phyloP scores from a whole-genome alignment of 345 rosid genomes.

The Salix brachista region DNA sequence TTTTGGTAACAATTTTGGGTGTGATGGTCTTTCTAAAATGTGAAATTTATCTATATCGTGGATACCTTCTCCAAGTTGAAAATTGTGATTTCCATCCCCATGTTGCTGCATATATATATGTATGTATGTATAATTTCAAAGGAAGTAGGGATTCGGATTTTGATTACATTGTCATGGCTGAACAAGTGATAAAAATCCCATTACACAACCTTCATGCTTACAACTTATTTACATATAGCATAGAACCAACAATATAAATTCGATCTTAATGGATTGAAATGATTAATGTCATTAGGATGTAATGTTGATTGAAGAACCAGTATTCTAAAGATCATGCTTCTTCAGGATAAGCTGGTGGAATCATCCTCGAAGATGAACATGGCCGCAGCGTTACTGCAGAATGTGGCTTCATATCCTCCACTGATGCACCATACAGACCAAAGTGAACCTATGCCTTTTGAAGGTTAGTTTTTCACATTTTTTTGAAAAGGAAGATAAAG shows the following conservation, averaged over 20 bases:
- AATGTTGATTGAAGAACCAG: constrained; percentile 40
- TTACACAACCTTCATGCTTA: constrained; percentile 1
- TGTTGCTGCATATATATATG: background rate
- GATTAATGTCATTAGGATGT: constrained; percentile 36
- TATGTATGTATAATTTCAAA: background rate
- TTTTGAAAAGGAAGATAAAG: background rate
- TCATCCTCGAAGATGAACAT: constrained; percentile 49
- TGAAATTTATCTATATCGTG: no score
- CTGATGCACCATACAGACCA: constrained; percentile 39
- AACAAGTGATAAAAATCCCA: background rate
- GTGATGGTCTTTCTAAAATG: no score
- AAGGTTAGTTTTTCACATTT: constrained; percentile 40
- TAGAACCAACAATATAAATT: constrained; percentile 3
- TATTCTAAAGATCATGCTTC: constrained; percentile 47
- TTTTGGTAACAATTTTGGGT: background rate
- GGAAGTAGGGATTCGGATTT: background rate
- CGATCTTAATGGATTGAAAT: constrained; percentile 30
- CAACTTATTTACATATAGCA: background rate
- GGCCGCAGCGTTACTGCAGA: constrained; percentile 44
- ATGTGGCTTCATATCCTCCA: constrained; percentile 48
- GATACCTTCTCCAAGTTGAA: background rate
- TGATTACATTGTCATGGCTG: background rate
- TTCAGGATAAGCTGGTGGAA: constrained; percentile 66
- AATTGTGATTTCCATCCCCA: no score
- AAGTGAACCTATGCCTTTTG: constrained; percentile 37